Evolutionary conservation across 495 filamentous ascomycete genomes (phyloP).

Genomic region (Letharia lupina): DNA sequence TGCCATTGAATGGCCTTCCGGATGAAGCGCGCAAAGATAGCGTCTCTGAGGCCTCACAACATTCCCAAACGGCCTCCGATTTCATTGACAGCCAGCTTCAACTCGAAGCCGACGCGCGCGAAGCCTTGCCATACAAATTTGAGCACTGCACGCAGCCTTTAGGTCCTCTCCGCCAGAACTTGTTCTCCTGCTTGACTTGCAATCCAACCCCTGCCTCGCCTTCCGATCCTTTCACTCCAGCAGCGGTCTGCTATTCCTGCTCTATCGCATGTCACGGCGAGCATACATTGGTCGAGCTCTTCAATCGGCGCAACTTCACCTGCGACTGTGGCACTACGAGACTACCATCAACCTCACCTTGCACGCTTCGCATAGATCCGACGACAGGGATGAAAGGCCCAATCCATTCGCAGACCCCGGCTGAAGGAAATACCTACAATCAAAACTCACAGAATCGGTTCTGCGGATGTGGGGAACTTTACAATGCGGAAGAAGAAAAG

Average conservation of each 20-base stretch:
- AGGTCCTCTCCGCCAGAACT: conserved; percentile 72
- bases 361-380: conserved; percentile 66
- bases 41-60: conserved; percentile 28
- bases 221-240: conserved; percentile 57
- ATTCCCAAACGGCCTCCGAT: conserved; percentile 84
- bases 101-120: conserved; percentile 89
- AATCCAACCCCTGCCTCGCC: conserved; percentile 62
- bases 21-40: neutral
- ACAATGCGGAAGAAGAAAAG: conserved; percentile 76
- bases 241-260: conserved; percentile 91
- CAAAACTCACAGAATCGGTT: conserved; percentile 91
- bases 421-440: conserved; percentile 76
- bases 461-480: conserved; percentile 81
- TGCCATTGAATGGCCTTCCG: neutral
- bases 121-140: conserved; percentile 90
- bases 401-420: conserved; percentile 64
- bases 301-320: conserved; percentile 87
- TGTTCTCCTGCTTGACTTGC: conserved; percentile 90
- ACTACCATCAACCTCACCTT: conserved; percentile 58
- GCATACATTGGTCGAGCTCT: conserved; percentile 90
- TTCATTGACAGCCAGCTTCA: conserved; percentile 84
- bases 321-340: conserved; percentile 95
- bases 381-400: conserved; percentile 64
- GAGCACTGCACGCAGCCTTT: conserved; percentile 83
- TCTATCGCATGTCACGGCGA: conserved; percentile 95